Base-by-base conservation (phyloP, 257 asterid species). In the Nicotiana undulata region DNA sequence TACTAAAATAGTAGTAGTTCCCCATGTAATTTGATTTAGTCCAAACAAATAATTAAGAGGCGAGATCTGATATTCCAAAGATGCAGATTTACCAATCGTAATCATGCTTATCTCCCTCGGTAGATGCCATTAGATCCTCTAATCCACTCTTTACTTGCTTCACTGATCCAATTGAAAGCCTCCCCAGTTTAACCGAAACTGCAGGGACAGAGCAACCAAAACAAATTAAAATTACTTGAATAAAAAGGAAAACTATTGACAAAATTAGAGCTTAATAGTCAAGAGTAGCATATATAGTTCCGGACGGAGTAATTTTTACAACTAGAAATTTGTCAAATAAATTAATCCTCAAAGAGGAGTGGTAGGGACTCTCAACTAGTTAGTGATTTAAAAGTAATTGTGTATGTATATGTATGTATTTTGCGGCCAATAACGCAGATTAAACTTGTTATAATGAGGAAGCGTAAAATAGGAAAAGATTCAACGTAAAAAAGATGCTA, bases 31-130 rank as follows among this genome's bases (percentile, higher is more conserved):
- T 70, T 40, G 34, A 70, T 9, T 22, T 11, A 70, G 34, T 12
- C 10, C 6, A 70, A 70, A 68, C 60, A n/a, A 3, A 72, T 72
- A 46, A 72, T 29, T 9, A 79, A 26, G 64, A 56, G 4, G 53
- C 61, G n/a, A 63, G 65, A 79, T 44, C 77, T 55, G n/a, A 18
- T 63, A 56, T 68, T 64, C 22, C 26, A 49, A 51, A 79, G 64
- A 64, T n/a, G 77, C 29, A 79, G 52, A 40, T 64, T 61, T 86
- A 88, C 90, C 91, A 88, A 84, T 88, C 91, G 26, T 88, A 88
- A 70, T 88, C 91, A 80, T 88, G 86, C 77, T 88, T 88, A 20
- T 88, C 91, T 77, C 87, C 89, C 5, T 88, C 90, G 13, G 85
- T 34, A 13, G 87, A 81, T 49, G 82, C 67, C 55, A 88, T 61